These are phyloP conservation scores for Usnea hakonensis DNA, from an alignment of 495 filamentous ascomycete species.

Conservation along the genomic window DNA sequence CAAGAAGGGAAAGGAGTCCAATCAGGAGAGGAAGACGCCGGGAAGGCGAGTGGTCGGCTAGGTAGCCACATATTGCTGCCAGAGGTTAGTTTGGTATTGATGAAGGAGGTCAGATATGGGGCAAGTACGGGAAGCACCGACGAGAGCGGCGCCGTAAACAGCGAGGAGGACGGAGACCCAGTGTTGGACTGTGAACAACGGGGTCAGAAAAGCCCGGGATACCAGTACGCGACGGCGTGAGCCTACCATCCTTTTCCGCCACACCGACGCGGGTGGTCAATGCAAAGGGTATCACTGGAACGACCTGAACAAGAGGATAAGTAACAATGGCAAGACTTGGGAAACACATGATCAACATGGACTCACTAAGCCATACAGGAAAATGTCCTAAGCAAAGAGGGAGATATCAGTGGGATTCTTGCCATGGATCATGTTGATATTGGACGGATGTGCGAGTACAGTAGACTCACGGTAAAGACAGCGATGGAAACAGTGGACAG, in stretches of 20 bases:
- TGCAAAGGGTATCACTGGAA: conserved; percentile 80
- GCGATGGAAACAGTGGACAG: conserved; percentile 47
- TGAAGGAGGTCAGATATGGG: not conserved
- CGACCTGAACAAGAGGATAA: conserved; percentile 40
- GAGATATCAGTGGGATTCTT: conserved; percentile 13
- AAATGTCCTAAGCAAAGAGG: conserved; percentile 51
- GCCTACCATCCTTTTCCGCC: conserved; percentile 31
- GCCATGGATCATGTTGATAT: not conserved
- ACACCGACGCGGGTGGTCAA: conserved; percentile 54
- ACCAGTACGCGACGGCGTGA: not conserved
- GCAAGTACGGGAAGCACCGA: conserved; percentile 45
- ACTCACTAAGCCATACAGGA: conserved; percentile 63
- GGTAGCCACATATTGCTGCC: conserved; percentile 32
- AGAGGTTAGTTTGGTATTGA: not conserved
- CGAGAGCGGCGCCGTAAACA: conserved; percentile 67
- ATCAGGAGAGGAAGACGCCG: conserved; percentile 61
- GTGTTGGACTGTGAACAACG: conserved; percentile 42
- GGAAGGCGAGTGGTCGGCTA: conserved; percentile 61
- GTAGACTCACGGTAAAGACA: conserved; percentile 40
- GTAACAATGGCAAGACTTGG: not conserved
- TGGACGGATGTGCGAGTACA: not conserved
- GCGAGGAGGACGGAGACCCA: conserved; percentile 77
- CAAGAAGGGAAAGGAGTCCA: conserved; percentile 62
- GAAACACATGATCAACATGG: not conserved
- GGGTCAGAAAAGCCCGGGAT: not conserved